phyloP scores from a whole-genome alignment of 129 eudicot species.

The Escallonia rubra region DNA sequence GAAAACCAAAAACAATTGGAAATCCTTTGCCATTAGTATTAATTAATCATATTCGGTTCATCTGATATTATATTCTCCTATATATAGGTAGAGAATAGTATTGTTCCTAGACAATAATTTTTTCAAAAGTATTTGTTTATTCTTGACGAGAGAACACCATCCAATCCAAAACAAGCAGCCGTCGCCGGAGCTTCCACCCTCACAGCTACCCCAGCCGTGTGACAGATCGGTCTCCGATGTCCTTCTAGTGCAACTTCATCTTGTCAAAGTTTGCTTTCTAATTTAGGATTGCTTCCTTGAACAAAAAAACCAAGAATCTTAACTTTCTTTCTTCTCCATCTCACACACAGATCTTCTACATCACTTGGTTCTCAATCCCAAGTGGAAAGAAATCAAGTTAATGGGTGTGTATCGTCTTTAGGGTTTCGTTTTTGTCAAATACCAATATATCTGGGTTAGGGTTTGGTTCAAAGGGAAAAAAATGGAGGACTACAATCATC shows the following conservation, averaged over 20 bases:
- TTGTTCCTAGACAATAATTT: not conserved
- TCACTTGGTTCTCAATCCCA: too few relatives aligned
- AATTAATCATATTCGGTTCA: not conserved
- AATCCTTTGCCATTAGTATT: not conserved
- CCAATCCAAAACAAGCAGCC: constrained; percentile 18
- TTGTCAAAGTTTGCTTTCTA: too few relatives aligned
- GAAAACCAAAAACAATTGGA: too few relatives aligned
- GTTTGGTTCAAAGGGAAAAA: too few relatives aligned
- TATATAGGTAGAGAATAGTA: not conserved
- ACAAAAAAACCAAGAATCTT: too few relatives aligned
- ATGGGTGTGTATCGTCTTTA: not conserved
- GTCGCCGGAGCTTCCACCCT: constrained; percentile 2
- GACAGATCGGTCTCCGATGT: too few relatives aligned
- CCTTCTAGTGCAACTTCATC: too few relatives aligned
- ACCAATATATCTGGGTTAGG: not conserved
- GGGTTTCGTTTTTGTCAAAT: not conserved
- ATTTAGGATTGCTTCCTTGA: too few relatives aligned
- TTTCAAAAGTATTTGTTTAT: not conserved
- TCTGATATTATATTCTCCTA: not conserved
- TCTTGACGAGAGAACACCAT: constrained; percentile 12
- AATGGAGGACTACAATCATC: constrained; percentile 73
- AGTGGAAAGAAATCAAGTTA: too few relatives aligned
- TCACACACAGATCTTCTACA: too few relatives aligned
- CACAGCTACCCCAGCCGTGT: not conserved
- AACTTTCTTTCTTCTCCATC: too few relatives aligned